A percentile compares a stretch with the other conserved stretches of the same genome.
phyloP scores from a whole-genome alignment of 331 rosid genomes.

The Erythrophleum ivorense region DNA sequence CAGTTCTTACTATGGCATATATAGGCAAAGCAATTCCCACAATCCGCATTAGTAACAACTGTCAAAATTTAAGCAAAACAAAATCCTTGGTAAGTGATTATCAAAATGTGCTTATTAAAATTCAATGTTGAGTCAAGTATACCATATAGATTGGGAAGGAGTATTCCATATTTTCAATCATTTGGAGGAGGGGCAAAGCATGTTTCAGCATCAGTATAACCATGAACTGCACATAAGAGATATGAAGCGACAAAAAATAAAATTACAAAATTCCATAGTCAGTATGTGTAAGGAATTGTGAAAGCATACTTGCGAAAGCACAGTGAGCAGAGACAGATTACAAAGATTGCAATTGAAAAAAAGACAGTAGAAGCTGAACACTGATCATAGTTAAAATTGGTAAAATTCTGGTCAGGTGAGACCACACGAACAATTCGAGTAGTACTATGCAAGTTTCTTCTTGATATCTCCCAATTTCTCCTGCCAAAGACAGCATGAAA shows the following conservation, averaged over 20 bases:
- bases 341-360: constrained; percentile 47
- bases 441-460: constrained; percentile 56
- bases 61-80: neutral
- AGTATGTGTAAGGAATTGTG: neutral
- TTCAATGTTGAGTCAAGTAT: constrained; percentile 28
- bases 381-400: constrained; percentile 33
- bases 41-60: constrained; percentile 58
- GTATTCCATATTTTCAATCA: constrained; percentile 41
- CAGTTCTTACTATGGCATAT: constrained; percentile 48
- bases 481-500: constrained; percentile 37
- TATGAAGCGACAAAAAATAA: neutral
- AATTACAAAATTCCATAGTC: neutral
- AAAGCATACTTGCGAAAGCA: neutral
- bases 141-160: constrained; percentile 58
- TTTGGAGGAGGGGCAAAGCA: constrained; percentile 51
- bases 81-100: neutral
- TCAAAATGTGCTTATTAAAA: neutral
- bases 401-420: constrained; percentile 45
- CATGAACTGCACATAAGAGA: constrained; percentile 56
- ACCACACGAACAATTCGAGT: constrained; percentile 56
- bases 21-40: constrained; percentile 54
- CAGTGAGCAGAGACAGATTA: constrained; percentile 32
- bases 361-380: constrained; percentile 49
- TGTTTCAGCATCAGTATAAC: constrained; percentile 58
- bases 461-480: constrained; percentile 68